Evolutionary conservation across 768 basidiomycete species (phyloP).

Genomic region (Fibroporia radiculosa): DNA sequence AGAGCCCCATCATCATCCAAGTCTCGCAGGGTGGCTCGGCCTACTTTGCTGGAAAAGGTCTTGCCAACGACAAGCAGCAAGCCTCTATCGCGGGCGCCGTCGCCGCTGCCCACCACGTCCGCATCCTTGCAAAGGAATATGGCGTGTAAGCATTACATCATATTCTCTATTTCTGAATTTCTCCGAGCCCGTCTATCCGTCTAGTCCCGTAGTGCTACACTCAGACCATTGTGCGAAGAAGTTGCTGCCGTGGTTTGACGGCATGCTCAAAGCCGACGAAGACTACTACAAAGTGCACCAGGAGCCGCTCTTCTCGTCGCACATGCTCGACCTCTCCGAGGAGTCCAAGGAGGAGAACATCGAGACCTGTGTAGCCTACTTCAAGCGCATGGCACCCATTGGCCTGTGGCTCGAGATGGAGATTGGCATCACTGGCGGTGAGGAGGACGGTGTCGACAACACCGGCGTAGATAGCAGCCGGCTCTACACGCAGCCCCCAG

Average conservation of each 20-base stretch:
- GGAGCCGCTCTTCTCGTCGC: slow-evolving; percentile 87
- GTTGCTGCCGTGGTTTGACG: slow-evolving; percentile 98
- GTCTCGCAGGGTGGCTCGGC: slow-evolving; percentile 96
- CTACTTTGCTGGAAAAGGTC: slow-evolving; percentile 94
- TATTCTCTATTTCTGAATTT: neutral
- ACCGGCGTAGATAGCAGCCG: slow-evolving; percentile 87
- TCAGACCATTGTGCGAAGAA: slow-evolving; percentile 98
- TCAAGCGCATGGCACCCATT: slow-evolving; percentile 87
- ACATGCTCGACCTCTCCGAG: slow-evolving; percentile 99
- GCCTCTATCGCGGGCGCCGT: slow-evolving; percentile 90
- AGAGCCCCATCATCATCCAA: slow-evolving; percentile 96
- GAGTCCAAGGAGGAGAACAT: slow-evolving; percentile 92
- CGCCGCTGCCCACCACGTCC: slow-evolving; percentile 88
- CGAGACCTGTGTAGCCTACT: slow-evolving; percentile 87
- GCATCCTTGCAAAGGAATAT: slow-evolving; percentile 80
- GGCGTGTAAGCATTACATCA: slow-evolving; percentile 72
- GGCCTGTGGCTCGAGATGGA: slow-evolving; percentile 99
- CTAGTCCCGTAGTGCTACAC: slow-evolving; percentile 92
- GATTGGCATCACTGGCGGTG: slow-evolving; percentile 99
- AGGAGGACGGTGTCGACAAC: slow-evolving; percentile 99
- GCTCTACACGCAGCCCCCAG: slow-evolving; percentile 96
- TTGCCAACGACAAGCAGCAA: slow-evolving; percentile 91
- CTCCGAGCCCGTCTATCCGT: neutral
- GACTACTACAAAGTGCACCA: slow-evolving; percentile 85
- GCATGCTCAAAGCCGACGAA: slow-evolving; percentile 96